Evolutionary conservation across 2,329 filamentous ascomycete species (phyloP).

Genomic region (Leptographium radiaticola): DNA sequence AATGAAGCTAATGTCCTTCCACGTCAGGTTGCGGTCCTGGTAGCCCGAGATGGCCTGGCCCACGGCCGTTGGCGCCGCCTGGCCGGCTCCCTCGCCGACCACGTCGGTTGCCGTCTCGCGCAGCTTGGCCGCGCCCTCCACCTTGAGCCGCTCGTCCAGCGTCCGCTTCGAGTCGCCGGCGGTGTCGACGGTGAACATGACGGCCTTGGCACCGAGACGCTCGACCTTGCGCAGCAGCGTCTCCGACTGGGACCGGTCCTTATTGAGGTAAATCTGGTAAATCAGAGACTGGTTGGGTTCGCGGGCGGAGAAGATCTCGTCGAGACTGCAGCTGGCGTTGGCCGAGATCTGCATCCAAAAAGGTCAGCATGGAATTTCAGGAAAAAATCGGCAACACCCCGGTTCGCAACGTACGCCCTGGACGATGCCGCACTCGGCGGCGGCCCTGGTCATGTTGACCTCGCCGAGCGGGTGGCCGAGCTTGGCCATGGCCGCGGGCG

Average conservation of each 20-base stretch:
- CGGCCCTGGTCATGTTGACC: slow-evolving; percentile 6
- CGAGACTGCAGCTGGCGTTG: slow-evolving; percentile 6
- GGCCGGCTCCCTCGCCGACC: neutral
- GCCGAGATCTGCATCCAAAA: slow-evolving; percentile 1
- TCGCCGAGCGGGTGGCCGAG: slow-evolving; percentile 11
- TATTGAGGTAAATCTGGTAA: slow-evolving; percentile 5
- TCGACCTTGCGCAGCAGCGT: slow-evolving; percentile 6
- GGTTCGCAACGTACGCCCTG: neutral
- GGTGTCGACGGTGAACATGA: slow-evolving; percentile 30
- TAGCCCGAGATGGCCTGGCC: slow-evolving; percentile 25
- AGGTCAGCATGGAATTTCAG: neutral
- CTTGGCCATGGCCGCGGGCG: slow-evolving; percentile 11
- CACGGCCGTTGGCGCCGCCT: neutral
- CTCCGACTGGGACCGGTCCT: slow-evolving; percentile 1
- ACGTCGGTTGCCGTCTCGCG: neutral
- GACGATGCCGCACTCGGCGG: slow-evolving; percentile 1
- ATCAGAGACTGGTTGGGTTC: neutral
- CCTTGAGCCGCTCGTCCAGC: slow-evolving; percentile 9
- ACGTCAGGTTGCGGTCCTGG: slow-evolving; percentile 33
- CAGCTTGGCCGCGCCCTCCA: neutral
- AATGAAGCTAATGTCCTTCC: slow-evolving; percentile 46
- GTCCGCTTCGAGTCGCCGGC: slow-evolving; percentile 27
- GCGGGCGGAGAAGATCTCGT: slow-evolving; percentile 2
- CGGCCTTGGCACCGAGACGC: slow-evolving; percentile 7
- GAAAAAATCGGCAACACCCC: too few relatives aligned